A percentile compares a stretch with the other conserved stretches of the same genome.
These are phyloP conservation scores for Ceratorhiza oryzae-sativae DNA, from an alignment of 1,284 basidiomycete genomes.

Conservation along the genomic window DNA sequence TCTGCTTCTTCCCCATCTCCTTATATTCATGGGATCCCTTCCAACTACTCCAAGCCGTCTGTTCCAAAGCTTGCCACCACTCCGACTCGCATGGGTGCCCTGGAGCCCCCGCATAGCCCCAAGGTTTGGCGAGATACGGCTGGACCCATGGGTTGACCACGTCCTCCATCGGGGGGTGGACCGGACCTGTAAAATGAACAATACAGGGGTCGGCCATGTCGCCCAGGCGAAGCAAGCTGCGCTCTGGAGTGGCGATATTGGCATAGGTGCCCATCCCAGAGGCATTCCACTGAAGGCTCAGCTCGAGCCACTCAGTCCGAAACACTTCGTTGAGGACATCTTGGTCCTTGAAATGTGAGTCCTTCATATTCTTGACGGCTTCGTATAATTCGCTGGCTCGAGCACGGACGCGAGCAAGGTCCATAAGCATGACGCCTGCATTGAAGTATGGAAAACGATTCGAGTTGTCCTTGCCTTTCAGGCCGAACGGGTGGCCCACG, in stretches of 20 bases:
- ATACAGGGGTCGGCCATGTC: slow-evolving; percentile 56
- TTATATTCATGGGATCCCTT: slow-evolving; percentile 45
- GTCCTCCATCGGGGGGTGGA: slow-evolving; percentile 56
- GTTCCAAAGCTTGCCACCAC: slow-evolving; percentile 58
- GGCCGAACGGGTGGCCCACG: slow-evolving; percentile 61
- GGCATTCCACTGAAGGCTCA: slow-evolving; percentile 61
- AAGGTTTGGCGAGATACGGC: slow-evolving; percentile 63
- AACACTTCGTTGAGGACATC: slow-evolving; percentile 63
- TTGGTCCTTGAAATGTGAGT: slow-evolving; percentile 56
- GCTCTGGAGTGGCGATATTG: slow-evolving; percentile 50
- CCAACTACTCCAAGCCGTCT: slow-evolving; percentile 57
- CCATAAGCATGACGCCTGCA: slow-evolving; percentile 61
- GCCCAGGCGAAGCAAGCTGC: slow-evolving; percentile 43
- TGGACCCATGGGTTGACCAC: slow-evolving; percentile 62
- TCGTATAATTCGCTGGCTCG: slow-evolving; percentile 47
- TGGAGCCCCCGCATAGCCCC: slow-evolving; percentile 63
- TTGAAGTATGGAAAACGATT: slow-evolving; percentile 59
- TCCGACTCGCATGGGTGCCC: slow-evolving; percentile 59
- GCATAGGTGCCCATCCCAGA: slow-evolving; percentile 66
- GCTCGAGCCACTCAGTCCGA: slow-evolving; percentile 52
- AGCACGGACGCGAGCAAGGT: slow-evolving; percentile 55
- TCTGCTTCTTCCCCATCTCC: slow-evolving; percentile 1
- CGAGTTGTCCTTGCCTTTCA: slow-evolving; percentile 45
- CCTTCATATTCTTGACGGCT: slow-evolving; percentile 47
- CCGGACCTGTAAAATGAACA: slow-evolving; percentile 66